Percentiles rank a stretch among this genome's conserved stretches.
Evolutionary conservation across 225 moss, liverwort and hornwort species (phyloP).

Genomic region (Neckera pumila): DNA sequence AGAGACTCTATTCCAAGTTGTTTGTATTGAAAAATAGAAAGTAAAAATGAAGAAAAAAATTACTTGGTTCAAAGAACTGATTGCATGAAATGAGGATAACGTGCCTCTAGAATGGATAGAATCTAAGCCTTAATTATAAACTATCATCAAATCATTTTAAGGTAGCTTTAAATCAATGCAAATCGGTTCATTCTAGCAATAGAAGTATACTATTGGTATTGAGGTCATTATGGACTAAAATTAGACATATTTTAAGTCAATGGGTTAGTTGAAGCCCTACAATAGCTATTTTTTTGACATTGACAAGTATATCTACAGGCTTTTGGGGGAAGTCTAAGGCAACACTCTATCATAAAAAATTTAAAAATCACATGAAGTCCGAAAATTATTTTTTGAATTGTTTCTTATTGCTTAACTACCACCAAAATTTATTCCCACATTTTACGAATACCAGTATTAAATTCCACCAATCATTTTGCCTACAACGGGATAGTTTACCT

Average conservation of each 20-base stretch:
- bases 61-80: neutral
- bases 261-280: neutral
- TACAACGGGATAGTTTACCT: fast-evolving
- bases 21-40: neutral
- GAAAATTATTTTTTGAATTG: too few species aligned
- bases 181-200: neutral
- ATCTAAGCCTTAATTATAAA: neutral
- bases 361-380: too few species aligned
- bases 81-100: neutral
- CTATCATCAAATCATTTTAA: neutral
- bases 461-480: too few species aligned
- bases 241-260: neutral
- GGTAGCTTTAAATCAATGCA: neutral
- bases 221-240: neutral
- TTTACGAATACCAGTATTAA: too few species aligned
- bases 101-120: neutral
- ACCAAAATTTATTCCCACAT: too few species aligned
- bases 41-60: neutral
- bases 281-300: too few species aligned
- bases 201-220: neutral
- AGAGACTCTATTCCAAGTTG: neutral
- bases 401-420: too few species aligned
- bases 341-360: too few species aligned
- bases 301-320: too few species aligned
- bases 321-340: too few species aligned